Evolutionary conservation across 2,329 filamentous ascomycete genomes (phyloP), one percentile per base, ranked within the genome.

Genomic region (Biscogniauxia mediterranea): DNA sequence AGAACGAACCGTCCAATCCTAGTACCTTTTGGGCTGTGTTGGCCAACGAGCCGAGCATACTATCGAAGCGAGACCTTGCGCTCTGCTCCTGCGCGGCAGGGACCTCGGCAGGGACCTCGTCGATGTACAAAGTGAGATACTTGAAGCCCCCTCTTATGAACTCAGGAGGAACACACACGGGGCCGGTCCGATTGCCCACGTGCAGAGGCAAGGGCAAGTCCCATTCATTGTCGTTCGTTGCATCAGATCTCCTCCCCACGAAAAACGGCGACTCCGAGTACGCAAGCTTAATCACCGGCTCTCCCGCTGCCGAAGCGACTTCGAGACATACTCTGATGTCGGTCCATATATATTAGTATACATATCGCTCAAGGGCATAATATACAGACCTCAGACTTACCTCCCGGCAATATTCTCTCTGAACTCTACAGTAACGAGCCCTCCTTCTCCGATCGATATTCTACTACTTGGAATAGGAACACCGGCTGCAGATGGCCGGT

Each of bases 341-440:
- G 3, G 49, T 19, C 49, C n/a, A 17, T 51, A 52, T 9, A 25
- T 49, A 25, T 25, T 49, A 26, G 20, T 20, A 17, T 26, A 53
- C 11, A 32, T 26, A 26, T 15, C 20, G n/a, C 11, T 52, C 2
- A 51, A 53, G 4, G 52, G 52, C 17, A 25, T n/a, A 19, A 52
- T n/a, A 2, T 19, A 23, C 19, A 21, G 19, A 2, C 51, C 20
- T 19, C 20, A 20, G 25, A 63, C 71, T 55, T 67, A 78, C 77
- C 75, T 69, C 54, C 77, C 77, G 52, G 70, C 73, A 61, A 78
- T 77, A 58, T 79, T 79, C 68, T 79, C 73, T 4, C 63, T 70
- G 61, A 79, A 79, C 57, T 76, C 76, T 53, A 77, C 71, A 5
- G 74, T 78, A 59, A 78, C 64, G 52, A 74, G 64, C 15, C 74